Evolutionary conservation across 352 stramenopile species (phyloP), one percentile per base, ranked within the genome.

Genomic region (Phytophthora pinifolia): DNA sequence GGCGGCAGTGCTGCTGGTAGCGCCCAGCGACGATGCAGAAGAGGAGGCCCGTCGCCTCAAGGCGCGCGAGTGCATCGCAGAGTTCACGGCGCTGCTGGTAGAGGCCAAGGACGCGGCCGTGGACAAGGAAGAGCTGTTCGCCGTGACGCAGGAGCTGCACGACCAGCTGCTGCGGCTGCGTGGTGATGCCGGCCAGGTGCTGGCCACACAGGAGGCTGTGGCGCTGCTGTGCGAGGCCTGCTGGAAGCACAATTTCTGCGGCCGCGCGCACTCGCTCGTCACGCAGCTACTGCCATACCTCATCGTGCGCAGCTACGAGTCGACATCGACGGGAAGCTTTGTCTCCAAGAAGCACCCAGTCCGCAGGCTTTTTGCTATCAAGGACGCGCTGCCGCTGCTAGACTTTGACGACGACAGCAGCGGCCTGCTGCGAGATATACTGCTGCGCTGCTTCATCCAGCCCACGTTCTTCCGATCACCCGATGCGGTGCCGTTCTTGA

Each of bases 371-470:
- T 90, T 76, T 58, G 75, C 74, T 1, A 74, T 94, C 27, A 88
- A 86, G 31, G 83, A 94, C 43, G 81, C 85, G 30, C 64, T 94
- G 17, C 67, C 79, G 38, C 64, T 92, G 18, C 68, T 94, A 13
- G 85, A 94, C 46, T 92, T 94, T 60, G 80, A 92, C 17, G 83
- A 94, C 39, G 74, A 89, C 25, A 93, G 79, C 59, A 91, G 81
- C 54, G 70, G 72, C 4, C 48, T 92, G 4, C 41, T 96, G 44
- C 79, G 80, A 6, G 83, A 92, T 25, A 89, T 97, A 39, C 60
- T 97, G 6, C 63, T 97, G 54, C 85, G 87, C 20, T 96, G 83
- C 52, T 96, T 87, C 43, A 89, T 97, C 25, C 81, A 92, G 60
- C 83, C 88, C 2, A 75, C 83, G 22, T 86, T 95, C 36, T 94